Base-by-base conservation (phyloP, 2,329 filamentous ascomycete genomes). In the Aspergillus phoenicis region DNA sequence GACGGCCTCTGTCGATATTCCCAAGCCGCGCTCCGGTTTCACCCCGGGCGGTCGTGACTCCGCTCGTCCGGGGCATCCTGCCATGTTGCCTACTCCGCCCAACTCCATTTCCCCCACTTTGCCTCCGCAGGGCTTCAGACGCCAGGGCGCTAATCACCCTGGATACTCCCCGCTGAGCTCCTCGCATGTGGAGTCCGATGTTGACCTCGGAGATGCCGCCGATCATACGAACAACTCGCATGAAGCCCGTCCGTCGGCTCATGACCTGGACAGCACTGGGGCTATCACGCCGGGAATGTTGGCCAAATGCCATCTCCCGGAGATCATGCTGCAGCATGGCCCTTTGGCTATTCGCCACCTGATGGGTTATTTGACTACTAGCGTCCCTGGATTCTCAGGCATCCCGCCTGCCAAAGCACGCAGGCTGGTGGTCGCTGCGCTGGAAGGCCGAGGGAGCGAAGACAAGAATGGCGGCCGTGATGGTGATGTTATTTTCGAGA, bases 311-410 rank as follows among this genome's bases (percentile, higher is more conserved):
- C 90, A 98, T 75, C 85, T 99, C 62, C 93, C 94, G 2, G 90
- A 91, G 70, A 96, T 98, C 76, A 84, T 99, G 73, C 84, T 97
- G 64, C 88, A 89, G 73, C 90, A 97, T 73, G 95, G 94, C 24
- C 93, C 95, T 53, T 81, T 97, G 77, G 93, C 95, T 56, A 97
- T 99, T 76, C 91, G 94, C 70, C 91, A 97, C 78, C 89, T 99
- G 74, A 97, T 96, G 86, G 91, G 91, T 66, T 94, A 96, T 78
- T 84, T 99, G 71, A 97, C 93, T 39, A 93, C 93, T 52, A 91
- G 91, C 13, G 91, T 99, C 10, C 94, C 95, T 26, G 95, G 94
- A 63, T 98, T 97, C 75, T 91, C 91, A 41, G 87, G 89, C 57
- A 95, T 97, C 58, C 89, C 92, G 26, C 91, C 92, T 58, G 89